Evolutionary conservation across 139 green algal genomes (phyloP).

Genomic region (Coccomyxa sp.): DNA sequence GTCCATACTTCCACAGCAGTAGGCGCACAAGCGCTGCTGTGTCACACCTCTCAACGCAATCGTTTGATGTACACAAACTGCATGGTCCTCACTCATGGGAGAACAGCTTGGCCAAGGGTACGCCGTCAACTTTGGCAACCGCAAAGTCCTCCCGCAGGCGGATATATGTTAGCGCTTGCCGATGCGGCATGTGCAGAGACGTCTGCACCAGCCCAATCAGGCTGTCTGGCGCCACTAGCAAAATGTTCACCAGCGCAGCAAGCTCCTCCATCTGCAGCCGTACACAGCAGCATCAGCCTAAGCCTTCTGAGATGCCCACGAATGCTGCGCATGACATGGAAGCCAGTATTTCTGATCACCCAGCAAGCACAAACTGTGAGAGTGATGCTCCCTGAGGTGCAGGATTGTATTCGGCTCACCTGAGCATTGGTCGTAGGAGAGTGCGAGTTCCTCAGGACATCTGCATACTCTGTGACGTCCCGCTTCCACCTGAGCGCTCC

Average conservation of each 20-base stretch:
- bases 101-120: conserved; percentile 14
- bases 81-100: conserved; percentile 15
- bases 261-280: conserved; percentile 19
- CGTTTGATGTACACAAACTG: no score
- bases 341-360: neutral
- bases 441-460: conserved; percentile 14
- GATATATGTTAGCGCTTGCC: conserved; percentile 47
- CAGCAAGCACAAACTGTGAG: neutral
- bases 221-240: conserved; percentile 73
- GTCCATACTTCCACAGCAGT: no score
- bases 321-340: neutral
- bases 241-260: conserved; percentile 54
- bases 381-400: neutral
- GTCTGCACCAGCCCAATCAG: conserved; percentile 67
- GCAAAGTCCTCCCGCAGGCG: conserved; percentile 61
- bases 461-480: conserved; percentile 61
- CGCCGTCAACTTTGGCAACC: conserved; percentile 41
- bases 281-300: neutral
- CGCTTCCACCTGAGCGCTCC: conserved; percentile 67
- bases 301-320: neutral
- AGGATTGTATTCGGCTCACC: no score
- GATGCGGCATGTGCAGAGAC: conserved; percentile 49
- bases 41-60: no score
- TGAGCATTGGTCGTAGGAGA: neutral
- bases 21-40: no score